Base-by-base conservation (phyloP, 176 grass and related monocot genomes). In the Cocos nucifera region DNA sequence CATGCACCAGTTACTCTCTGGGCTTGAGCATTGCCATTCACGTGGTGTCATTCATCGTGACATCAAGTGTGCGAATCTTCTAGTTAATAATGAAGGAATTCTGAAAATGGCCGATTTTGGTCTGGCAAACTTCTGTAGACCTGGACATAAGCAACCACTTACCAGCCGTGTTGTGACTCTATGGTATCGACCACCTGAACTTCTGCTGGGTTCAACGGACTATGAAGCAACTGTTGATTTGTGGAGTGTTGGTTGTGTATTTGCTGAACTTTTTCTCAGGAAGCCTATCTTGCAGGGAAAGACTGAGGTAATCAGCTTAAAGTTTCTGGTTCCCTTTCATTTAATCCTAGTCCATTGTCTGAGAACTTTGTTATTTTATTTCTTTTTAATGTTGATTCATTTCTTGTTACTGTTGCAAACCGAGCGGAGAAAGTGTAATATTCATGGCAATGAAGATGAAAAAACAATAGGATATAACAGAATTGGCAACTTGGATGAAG, bases 21-120 rank as follows among this genome's bases (percentile, higher is more conserved):
- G 74, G 56, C 70, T 98, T 30, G 84, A 86, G 69, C 85, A 98
- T 62, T 98, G 94, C 4, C 88, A 98, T 73, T 89, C 85, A 23
- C 73, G 63, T 10, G 71, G 68, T 0, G 61, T 98, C 57, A 79
- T 98, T 62, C 94, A 98, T 72, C 84, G 94, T 19, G 94, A 98
- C 72, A 89, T 98, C 60, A 98, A 98, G 80, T 79, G 88, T 49
- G 94, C 94, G 12, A 98, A 98, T 86, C 81, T 98, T 64, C 82
- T 98, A 51, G 79, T 98, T 56, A 86, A 86, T 70, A 92, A 98
- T 44, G 79, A 93, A 64, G 94, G 94, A 4, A 18, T 93, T 74
- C 87, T 98, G 63, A 98, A 98, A 80, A 86, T 98, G 39, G 94
- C 63, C 77, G 94, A 98, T 79, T 98, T 98, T 75, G 94, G 94